Percentiles rank a stretch among this genome's conserved stretches.
Conservation (phyloP, 2,329 filamentous ascomycete genomes). For the Claviceps sp. region DNA sequence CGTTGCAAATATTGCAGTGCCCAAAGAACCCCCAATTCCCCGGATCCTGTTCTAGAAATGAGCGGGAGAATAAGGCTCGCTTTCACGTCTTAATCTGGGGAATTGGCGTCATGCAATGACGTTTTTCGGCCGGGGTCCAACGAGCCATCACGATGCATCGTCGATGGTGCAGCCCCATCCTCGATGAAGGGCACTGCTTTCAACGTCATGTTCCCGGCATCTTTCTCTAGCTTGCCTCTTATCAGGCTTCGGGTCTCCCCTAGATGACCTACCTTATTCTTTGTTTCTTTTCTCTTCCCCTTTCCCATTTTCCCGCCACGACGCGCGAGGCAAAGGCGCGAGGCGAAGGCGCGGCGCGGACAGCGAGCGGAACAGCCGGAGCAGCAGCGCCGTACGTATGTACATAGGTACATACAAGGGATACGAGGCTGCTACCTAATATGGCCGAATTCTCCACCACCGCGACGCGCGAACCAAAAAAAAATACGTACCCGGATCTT, state of each 20-base stretch:
- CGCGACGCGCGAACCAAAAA: not conserved
- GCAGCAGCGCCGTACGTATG: constrained; percentile 1
- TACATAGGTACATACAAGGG: not conserved
- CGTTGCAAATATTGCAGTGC: no score
- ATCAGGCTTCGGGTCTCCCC: no score
- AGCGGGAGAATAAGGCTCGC: not conserved
- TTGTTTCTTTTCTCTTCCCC: not conserved
- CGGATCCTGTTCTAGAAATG: not conserved
- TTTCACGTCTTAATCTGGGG: not conserved
- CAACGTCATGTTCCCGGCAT: not conserved
- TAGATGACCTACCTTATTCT: not conserved
- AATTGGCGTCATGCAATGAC: constrained; percentile 4
- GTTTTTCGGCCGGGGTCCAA: constrained; percentile 4
- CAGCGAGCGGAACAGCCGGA: constrained; percentile 5
- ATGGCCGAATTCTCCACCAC: not conserved
- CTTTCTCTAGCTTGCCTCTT: not conserved
- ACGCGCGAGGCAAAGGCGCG: no score
- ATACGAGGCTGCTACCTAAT: not conserved
- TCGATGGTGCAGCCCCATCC: constrained; percentile 7
- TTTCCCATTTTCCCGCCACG: not conserved
- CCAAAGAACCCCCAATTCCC: not conserved
- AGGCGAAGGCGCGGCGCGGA: no score
- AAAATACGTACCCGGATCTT: not conserved
- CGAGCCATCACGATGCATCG: constrained; percentile 4
- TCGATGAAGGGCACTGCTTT: constrained; percentile 1